Base-by-base conservation (phyloP, 2,329 filamentous ascomycete species). In the Xylaria hypoxylon region DNA sequence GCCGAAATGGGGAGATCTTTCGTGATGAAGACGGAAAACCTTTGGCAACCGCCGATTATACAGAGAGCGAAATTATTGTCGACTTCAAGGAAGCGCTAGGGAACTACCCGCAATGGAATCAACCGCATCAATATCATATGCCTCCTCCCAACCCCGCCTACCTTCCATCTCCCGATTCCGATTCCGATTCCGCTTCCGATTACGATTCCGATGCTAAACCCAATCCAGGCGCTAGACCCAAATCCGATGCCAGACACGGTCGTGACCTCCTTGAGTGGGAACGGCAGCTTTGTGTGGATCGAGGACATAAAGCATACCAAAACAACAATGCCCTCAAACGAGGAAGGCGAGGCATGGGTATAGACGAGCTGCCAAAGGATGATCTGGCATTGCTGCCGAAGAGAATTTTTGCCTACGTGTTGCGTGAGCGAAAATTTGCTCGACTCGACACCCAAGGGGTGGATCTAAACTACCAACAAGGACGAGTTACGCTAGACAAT, bases 321-420 rank as follows among this genome's bases (percentile, higher is more conserved):
- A 38, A 13, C 11, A 13, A 11, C 10, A 15, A 4, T 0, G 2
- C 15, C 13, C 3, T 15, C 35, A 15, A n/a, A 50, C 3, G 10
- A 28, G 26, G 47, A 5, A 13, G 24, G 19, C 8, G 22, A 10
- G 17, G 17, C 17, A 35, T 51, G 19, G n/a, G 17, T 11, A 33
- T 51, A 4, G 48, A 51, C 15, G 17, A 51, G 5, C 8, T 51
- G 3, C 2, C 28, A 4, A 33, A 35, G 4, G 48, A 51, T 19
- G 48, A 51, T 3, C 5, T 51, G n/a, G n/a, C 10, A 11, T 28
- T 33, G 28, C 2, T 51, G 28, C 48, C 48, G 17, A 33, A 13
- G 28, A 51, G 48, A 51, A 51, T 33, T 33, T 50, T 35, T 11
- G 48, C 26, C 17, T 51, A 51, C 28, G 48, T 51, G 48, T 35